Base-by-base conservation (phyloP, 1,284 basidiomycete species). In the Marasmius fiardii region DNA sequence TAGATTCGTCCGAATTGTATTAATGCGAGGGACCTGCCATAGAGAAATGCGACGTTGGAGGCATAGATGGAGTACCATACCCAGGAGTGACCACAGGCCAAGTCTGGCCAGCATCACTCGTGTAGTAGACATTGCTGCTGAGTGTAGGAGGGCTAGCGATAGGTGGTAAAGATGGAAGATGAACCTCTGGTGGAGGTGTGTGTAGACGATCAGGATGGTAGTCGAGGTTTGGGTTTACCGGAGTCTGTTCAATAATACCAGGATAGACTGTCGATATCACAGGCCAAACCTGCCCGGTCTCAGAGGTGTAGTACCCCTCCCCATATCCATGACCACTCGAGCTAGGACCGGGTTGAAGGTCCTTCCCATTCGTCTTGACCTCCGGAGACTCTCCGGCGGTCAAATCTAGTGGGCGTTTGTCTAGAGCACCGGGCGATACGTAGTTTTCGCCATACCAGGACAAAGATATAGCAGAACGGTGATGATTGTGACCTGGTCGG, bases 381-480 rank as follows among this genome's bases (percentile, higher is more conserved):
- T 48, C 45, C 10, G 45, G 45, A 12, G 45, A 48, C 11, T 48
- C 45, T 18, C 45, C 45, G 6, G 45, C 45, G 23, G 45, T 48
- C 45, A 48, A 31, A 31, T 48, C 45, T 14, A 48, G 23, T 14
- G 26, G 24, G n/a, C 18, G 45, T 18, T n/a, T 16, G 14, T 48
- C 45, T n/a, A 48, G 26, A 20, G 18, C 18, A 10, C 45, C 45
- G 16, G 45, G 28, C 28, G 45, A 24, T 18, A n/a, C 31, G 45
- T 48, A 48, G 26, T 48, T 48, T 16, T 48, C 45, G 11, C 45
- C 45, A 18, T 48, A 48, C 45, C 45, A 48, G 16, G 45, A 48
- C 45, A 31, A 24, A 8, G 45, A 24, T 2, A 48, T 48, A 10
- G 45, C 45, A 18, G 45, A 28, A 31, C 45, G 45, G 21, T 44